Conservation (phyloP, 768 basidiomycete genomes). For the Harrya chromipes region DNA sequence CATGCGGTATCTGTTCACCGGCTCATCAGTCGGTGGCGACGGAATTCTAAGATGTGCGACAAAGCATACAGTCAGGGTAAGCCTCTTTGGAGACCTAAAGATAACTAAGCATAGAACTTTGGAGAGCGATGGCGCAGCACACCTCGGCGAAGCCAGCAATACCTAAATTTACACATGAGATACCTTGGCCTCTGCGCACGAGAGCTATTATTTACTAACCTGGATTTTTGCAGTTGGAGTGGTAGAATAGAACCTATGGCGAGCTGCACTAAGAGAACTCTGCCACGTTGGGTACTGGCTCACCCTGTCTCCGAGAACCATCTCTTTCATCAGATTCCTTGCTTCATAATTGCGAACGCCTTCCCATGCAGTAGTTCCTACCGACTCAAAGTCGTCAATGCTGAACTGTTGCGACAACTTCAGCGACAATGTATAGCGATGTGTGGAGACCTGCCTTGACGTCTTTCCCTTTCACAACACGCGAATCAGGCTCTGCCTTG, state of each 20-base stretch:
- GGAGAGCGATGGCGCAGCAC: constrained; percentile 5
- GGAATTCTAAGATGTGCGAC: constrained; percentile 1
- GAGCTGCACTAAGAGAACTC: background rate
- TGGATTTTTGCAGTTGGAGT: constrained; percentile 82
- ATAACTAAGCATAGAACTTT: constrained; percentile 4
- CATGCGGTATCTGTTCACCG: constrained; percentile 73
- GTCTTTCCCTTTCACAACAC: constrained; percentile 82
- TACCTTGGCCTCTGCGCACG: background rate
- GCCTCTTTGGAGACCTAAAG: constrained; percentile 73
- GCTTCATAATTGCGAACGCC: constrained; percentile 87
- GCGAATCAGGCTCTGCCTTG: constrained; percentile 85
- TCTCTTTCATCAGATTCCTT: constrained; percentile 78
- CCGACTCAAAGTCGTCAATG: constrained; percentile 78
- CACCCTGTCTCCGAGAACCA: constrained; percentile 74
- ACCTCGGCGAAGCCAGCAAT: constrained; percentile 84
- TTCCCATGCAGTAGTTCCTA: constrained; percentile 75
- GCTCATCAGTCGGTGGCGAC: constrained; percentile 5
- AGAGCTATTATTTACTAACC: constrained; percentile 39
- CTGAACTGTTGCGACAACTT: constrained; percentile 56
- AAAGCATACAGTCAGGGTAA: constrained; percentile 79
- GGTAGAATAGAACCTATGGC: constrained; percentile 75
- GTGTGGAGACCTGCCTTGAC: constrained; percentile 56
- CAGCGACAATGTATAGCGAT: background rate
- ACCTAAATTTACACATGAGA: constrained; percentile 39
- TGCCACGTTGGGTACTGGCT: constrained; percentile 2